Base-by-base conservation (phyloP, 306 rosid genomes). In the Vicia faba region DNA sequence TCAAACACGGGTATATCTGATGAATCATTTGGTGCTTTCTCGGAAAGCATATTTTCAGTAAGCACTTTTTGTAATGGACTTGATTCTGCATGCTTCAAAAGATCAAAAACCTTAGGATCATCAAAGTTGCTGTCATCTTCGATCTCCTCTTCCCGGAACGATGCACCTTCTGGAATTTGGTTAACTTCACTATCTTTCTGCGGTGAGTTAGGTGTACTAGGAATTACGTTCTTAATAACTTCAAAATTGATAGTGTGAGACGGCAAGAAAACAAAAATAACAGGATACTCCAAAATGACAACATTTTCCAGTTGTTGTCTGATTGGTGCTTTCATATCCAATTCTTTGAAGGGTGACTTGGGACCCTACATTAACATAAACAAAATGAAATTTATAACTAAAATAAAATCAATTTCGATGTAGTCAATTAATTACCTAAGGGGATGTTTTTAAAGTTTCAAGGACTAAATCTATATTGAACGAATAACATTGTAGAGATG, bases 211-310 rank as follows among this genome's bases (percentile, higher is more conserved):
- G 20, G 61, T 31, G 65, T 28, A 35, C 41, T 7, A 31, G 72
- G 79, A 62, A 55, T 62, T 71, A 71, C 76, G 38, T 61, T 75
- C 70, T 77, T 86, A 64, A 87, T 46, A 19, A 87, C 88, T 81
- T 85, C 86, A 66, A 87, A 87, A 83, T 81, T 69, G 48, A 79
- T 69, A 54, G 25, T 55, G 31, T 95, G 95, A 13, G 89, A 88
- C 2, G 96, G 90, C 51, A 90, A 83, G 68, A 81, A 78, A 51
- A 90, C 91, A 81, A 80, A 66, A 46, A 95, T 78, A 49, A 88
- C 80, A 51, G 99, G 99, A 81, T 86, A 89, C 84, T 89, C 98
- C 87, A 92, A 73, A 58, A 92, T 69, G 56, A 72, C 80, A 51
- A 78, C 28, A 64, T 85, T 76, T 39, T 83, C 72, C 69, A 95